Percentiles rank a stretch among this genome's conserved stretches.
These are phyloP conservation scores for Tremella fuciformis DNA, from an alignment of 768 basidiomycete species.

Conservation along the genomic window DNA sequence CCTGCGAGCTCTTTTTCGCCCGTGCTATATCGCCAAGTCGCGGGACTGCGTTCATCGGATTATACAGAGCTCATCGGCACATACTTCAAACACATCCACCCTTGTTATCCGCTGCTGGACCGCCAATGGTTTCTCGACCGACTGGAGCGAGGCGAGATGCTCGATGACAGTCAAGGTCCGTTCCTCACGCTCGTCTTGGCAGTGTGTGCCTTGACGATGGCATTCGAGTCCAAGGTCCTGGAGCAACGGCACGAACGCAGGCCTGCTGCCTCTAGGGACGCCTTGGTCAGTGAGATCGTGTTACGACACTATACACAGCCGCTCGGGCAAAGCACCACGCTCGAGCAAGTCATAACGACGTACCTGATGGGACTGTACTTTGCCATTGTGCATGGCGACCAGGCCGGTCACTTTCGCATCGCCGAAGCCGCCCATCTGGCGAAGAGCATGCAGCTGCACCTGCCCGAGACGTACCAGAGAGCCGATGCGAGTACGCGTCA, in stretches of 20 bases:
- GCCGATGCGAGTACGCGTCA: background rate
- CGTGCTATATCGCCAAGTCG: background rate
- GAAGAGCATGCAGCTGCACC: conserved; percentile 4
- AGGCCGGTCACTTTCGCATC: conserved; percentile 9
- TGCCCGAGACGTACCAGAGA: conserved; percentile 1
- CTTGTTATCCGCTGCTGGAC: conserved; percentile 7
- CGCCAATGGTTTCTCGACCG: conserved; percentile 7
- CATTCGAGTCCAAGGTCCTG: conserved; percentile 5
- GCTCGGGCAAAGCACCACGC: background rate
- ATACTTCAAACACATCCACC: conserved; percentile 9
- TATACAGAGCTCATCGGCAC: background rate
- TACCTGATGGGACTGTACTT: conserved; percentile 10
- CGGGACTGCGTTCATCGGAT: background rate
- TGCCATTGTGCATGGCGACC: conserved; percentile 1
- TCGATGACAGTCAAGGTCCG: background rate
- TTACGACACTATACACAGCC: conserved; percentile 5
- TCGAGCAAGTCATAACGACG: conserved; percentile 13
- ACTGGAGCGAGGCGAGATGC: background rate
- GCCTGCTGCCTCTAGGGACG: background rate
- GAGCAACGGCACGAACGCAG: background rate
- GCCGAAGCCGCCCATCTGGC: conserved; percentile 12
- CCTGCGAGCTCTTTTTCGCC: background rate
- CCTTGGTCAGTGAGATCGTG: background rate
- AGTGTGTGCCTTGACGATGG: conserved; percentile 11
- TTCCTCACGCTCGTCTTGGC: conserved; percentile 1